phyloP scores from a whole-genome alignment of 140 eudicot genomes.

The Cichorium intybus region DNA sequence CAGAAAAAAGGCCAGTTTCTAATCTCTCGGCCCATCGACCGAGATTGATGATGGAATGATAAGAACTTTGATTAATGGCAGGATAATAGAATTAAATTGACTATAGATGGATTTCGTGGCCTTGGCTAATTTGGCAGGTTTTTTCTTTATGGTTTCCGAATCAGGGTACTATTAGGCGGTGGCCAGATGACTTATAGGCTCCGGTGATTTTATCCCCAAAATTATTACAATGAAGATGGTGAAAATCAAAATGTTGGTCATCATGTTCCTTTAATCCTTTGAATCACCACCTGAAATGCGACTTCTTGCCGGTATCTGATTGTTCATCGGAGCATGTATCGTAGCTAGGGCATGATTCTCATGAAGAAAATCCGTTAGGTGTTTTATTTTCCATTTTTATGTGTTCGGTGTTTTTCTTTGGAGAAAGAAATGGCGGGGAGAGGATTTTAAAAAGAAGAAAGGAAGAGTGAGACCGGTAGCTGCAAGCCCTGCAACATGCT shows the following conservation, averaged over 20 bases:
- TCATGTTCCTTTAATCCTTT: constrained; percentile 7
- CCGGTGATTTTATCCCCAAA: constrained; percentile 13
- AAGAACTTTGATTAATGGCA: background rate
- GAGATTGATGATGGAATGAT: constrained; percentile 6
- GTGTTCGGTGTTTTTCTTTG: constrained; percentile 19
- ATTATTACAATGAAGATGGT: constrained; percentile 10
- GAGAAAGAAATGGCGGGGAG: constrained; percentile 75
- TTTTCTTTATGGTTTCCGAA: constrained; percentile 18
- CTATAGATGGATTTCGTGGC: constrained; percentile 21
- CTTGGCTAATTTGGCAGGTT: constrained; percentile 23
- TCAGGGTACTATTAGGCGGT: constrained; percentile 31
- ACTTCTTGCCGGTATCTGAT: constrained; percentile 1
- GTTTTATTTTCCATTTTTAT: constrained; percentile 15
- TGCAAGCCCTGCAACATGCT: constrained; percentile 2
- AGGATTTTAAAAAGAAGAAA: constrained; percentile 38
- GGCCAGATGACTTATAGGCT: constrained; percentile 1
- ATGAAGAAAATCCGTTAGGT: constrained; percentile 15
- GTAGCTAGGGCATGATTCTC: constrained; percentile 17
- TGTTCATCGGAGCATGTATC: constrained; percentile 6
- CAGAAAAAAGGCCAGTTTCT: too few species aligned
- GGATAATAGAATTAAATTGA: constrained; percentile 9
- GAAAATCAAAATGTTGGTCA: constrained; percentile 11
- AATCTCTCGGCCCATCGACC: too few species aligned
- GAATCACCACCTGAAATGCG: constrained; percentile 19
- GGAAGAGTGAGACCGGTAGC: background rate